Evolutionary conservation across 352 stramenopile species (phyloP), one percentile per base, ranked within the genome.

Genomic region (Thalassiosira gravida): DNA sequence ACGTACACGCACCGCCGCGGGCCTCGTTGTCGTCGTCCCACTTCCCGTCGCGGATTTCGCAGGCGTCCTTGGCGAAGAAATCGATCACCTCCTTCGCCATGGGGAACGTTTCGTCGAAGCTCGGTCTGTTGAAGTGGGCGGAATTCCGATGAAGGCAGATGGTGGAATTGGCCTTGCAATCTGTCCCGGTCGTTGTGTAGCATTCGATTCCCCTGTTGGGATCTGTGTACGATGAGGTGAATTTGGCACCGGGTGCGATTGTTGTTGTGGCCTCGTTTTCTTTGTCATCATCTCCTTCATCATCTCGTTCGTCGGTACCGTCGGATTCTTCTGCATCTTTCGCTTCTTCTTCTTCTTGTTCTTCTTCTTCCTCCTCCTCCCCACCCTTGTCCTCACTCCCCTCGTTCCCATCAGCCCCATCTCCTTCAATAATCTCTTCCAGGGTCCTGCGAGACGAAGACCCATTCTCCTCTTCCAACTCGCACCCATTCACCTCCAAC

Each of bases 11-110:
- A 35, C 52, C 32, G 9, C 30, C n/a, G n/a, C n/a, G n/a, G n/a
- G n/a, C n/a, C n/a, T 29, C 29, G 14, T 53, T 5, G n/a, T n/a
- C n/a, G n/a, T 1, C 16, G 35, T 75, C 50, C 67, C 67, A 75
- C 14, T n/a, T 59, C 35, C 67, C 67, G 32, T 50, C 53, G 46
- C 68, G 39, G 3, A 75, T 62, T 64, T 49, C 32, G 27, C 74
- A 87, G 29, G 66, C 52, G 76, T 87, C 69, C 32, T 29, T 63
- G 14, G 80, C 70, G 77, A 87, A 87, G 58, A 87, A 87, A n/a
- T 81, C 71, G 7, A 74, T 65, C 22, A 85, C 63, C 47, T 78
- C 62, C 11, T 81, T 37, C 32, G 29, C 16, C 53, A 85, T 77
- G 6, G 74, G 71, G 68, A 87, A 87, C n/a, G 67, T 53, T 13